Conservation (phyloP, 768 basidiomycete species). For the Hypsizygus marmoreus region DNA sequence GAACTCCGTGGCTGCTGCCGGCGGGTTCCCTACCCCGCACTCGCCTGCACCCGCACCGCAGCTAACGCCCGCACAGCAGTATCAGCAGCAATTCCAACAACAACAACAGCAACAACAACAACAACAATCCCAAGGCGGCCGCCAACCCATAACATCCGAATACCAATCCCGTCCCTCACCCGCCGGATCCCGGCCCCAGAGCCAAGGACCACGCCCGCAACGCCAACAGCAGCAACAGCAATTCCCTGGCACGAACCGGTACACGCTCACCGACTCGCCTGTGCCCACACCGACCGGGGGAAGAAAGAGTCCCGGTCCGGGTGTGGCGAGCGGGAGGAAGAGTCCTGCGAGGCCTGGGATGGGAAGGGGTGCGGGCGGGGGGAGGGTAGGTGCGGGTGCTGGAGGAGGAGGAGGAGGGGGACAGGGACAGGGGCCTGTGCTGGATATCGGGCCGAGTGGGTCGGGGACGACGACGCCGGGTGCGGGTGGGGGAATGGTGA, state of each 20-base stretch:
- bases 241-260: slow-evolving; percentile 42
- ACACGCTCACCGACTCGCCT: slow-evolving; percentile 48
- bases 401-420: slow-evolving; percentile 1
- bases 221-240: slow-evolving; percentile 21
- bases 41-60: slow-evolving; percentile 8
- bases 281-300: slow-evolving; percentile 15
- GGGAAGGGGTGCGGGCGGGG: slow-evolving; percentile 12
- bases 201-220: slow-evolving; percentile 15
- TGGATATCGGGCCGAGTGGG: slow-evolving; percentile 7
- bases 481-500: slow-evolving; percentile 23
- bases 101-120: slow-evolving; percentile 13
- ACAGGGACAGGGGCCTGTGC: slow-evolving; percentile 6
- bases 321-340: slow-evolving; percentile 15
- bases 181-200: slow-evolving; percentile 11
- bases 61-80: slow-evolving; percentile 19
- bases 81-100: slow-evolving; percentile 18
- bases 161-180: slow-evolving; percentile 5
- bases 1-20: slow-evolving; percentile 36
- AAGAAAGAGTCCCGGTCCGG: slow-evolving; percentile 18
- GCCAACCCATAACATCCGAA: slow-evolving; percentile 8
- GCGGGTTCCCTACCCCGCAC: slow-evolving; percentile 11
- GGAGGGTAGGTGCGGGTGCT: background rate
- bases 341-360: slow-evolving; percentile 13
- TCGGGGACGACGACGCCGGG: slow-evolving; percentile 7
- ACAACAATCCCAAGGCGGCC: slow-evolving; percentile 14